These are phyloP conservation scores for Pholiota adiposa DNA, from an alignment of 1,284 basidiomycete genomes.

Conservation along the genomic window DNA sequence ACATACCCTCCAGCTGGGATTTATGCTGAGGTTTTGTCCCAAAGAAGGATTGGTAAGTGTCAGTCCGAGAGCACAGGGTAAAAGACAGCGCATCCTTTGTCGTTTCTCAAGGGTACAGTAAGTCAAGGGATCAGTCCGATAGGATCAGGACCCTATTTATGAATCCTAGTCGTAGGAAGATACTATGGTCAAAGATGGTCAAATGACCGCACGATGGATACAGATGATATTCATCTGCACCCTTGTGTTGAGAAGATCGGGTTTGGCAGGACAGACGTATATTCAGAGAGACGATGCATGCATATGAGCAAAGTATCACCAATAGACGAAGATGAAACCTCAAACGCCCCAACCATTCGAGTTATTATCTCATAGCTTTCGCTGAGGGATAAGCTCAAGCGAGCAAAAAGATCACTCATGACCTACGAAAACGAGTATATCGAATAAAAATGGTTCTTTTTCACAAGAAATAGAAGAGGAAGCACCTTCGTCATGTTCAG, in stretches of 20 bases:
- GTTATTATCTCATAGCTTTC: background rate
- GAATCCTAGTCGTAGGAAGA: background rate
- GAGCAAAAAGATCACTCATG: background rate
- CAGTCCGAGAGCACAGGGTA: background rate
- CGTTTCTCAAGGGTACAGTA: background rate
- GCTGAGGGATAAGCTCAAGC: background rate
- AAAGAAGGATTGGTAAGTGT: background rate
- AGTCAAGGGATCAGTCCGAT: background rate
- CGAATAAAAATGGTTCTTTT: background rate
- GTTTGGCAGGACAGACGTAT: too few relatives aligned
- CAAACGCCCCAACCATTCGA: background rate
- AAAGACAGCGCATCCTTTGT: background rate
- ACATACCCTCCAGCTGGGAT: conserved; percentile 28
- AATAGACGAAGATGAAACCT: background rate
- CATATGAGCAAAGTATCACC: background rate
- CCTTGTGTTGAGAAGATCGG: background rate
- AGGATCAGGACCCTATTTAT: background rate
- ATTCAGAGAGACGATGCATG: background rate
- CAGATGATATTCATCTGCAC: background rate
- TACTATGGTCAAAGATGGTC: background rate
- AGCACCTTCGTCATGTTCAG: conserved; percentile 2
- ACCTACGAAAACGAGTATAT: background rate
- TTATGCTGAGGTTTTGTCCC: conserved; percentile 26
- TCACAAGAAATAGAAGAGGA: conserved; percentile 1
- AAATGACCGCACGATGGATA: background rate